A percentile compares a stretch with the other conserved stretches of the same genome.
These are phyloP conservation scores for Shiraia sp. DNA, from an alignment of 2,329 filamentous ascomycete genomes.

Conservation along the genomic window DNA sequence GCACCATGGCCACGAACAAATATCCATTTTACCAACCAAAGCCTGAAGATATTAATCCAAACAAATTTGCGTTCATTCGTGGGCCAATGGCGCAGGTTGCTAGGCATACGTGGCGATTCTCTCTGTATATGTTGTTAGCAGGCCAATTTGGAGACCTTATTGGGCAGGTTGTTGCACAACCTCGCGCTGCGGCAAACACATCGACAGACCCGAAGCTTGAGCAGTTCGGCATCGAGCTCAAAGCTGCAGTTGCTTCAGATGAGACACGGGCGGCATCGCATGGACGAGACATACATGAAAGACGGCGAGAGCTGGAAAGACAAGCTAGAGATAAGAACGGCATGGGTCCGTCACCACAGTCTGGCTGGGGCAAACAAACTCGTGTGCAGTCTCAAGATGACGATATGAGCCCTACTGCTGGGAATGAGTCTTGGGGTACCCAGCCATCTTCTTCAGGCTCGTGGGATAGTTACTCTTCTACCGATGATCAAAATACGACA, in stretches of 20 bases:
- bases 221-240: constrained; percentile 44
- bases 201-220: constrained; percentile 47
- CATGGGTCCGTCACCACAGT: constrained; percentile 45
- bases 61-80: constrained; percentile 41
- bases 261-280: constrained; percentile 12
- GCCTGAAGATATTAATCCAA: constrained; percentile 42
- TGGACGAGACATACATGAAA: constrained; percentile 21
- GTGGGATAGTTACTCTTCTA: constrained; percentile 19
- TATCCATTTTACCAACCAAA: constrained; percentile 51
- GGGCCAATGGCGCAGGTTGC: constrained; percentile 38
- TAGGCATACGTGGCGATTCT: constrained; percentile 32
- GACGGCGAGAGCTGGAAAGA: constrained; percentile 23
- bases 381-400: constrained; percentile 37
- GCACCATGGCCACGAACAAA: constrained; percentile 37
- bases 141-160: constrained; percentile 39
- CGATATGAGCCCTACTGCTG: constrained; percentile 50
- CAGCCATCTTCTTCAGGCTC: constrained; percentile 7
- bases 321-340: constrained; percentile 23
- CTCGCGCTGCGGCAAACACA: constrained; percentile 36
- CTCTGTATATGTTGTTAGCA: constrained; percentile 28
- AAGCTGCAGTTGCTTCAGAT: constrained; percentile 20
- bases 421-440: constrained; percentile 40
- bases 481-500: constrained; percentile 9
- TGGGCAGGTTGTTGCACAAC: constrained; percentile 40
- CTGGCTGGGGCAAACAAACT: constrained; percentile 27